phyloP scores from a whole-genome alignment of 2,329 filamentous ascomycete genomes.

The Neofusicoccum umdonicola region DNA sequence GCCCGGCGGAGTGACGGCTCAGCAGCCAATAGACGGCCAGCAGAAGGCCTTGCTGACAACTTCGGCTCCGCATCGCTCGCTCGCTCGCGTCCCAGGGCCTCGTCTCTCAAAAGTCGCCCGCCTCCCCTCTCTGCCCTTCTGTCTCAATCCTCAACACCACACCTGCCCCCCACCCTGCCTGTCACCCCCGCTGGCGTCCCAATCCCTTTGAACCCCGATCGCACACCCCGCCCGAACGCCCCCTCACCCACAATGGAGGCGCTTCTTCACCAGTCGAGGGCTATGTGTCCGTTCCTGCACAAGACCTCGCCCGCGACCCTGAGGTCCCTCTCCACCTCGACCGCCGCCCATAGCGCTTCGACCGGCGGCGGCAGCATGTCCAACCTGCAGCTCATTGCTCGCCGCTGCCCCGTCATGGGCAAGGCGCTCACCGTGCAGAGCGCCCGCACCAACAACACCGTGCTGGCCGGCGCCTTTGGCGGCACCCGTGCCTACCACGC shows the following conservation, averaged over 20 bases:
- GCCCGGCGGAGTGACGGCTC: neutral
- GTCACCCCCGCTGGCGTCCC: neutral
- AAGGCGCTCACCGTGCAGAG: slow-evolving; percentile 89
- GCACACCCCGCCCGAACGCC: neutral
- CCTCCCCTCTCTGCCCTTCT: slow-evolving; percentile 3
- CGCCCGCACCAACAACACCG: slow-evolving; percentile 45
- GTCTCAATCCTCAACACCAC: neutral
- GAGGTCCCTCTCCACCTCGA: slow-evolving; percentile 79
- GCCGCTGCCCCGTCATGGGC: slow-evolving; percentile 97
- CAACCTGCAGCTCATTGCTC: slow-evolving; percentile 89
- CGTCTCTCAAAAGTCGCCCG: slow-evolving; percentile 9
- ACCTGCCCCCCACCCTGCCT: neutral
- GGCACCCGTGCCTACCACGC: slow-evolving; percentile 49
- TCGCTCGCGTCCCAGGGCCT: neutral
- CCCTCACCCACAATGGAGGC: slow-evolving; percentile 70
- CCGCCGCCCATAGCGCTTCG: slow-evolving; percentile 63
- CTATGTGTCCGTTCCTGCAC: slow-evolving; percentile 96
- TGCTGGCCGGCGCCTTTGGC: slow-evolving; percentile 49
- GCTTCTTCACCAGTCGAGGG: slow-evolving; percentile 89
- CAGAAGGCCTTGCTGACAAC: slow-evolving; percentile 15
- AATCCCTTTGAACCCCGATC: neutral
- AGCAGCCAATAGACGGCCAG: slow-evolving; percentile 5
- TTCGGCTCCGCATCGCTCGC: slow-evolving; percentile 13
- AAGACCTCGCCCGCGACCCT: slow-evolving; percentile 89
- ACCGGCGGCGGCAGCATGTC: slow-evolving; percentile 91